Percentiles rank a stretch among this genome's conserved stretches.
These are phyloP conservation scores for Neocucurbitaria cava DNA, from an alignment of 2,329 filamentous ascomycete species.

Conservation along the genomic window DNA sequence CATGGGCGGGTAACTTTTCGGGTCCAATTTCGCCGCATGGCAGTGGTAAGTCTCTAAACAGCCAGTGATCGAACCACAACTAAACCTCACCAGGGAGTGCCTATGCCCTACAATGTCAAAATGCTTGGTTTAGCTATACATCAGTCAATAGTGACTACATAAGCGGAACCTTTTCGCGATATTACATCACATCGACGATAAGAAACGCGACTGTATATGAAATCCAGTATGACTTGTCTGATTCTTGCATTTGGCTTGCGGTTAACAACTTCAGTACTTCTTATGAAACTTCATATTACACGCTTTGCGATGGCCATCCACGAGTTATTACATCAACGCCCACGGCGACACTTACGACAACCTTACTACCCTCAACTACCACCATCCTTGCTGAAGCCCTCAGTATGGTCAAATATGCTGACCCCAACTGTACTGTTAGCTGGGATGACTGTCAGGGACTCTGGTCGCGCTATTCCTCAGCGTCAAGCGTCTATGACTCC, in stretches of 20 bases:
- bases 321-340: slow-evolving; percentile 22
- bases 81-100: slow-evolving; percentile 10
- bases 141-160: slow-evolving; percentile 14
- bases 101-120: slow-evolving; percentile 24
- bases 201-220: slow-evolving; percentile 17
- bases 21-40: slow-evolving; percentile 13
- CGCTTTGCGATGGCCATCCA: slow-evolving; percentile 25
- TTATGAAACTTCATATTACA: slow-evolving; percentile 17
- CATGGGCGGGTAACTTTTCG: slow-evolving; percentile 25
- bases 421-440: slow-evolving; percentile 20
- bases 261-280: slow-evolving; percentile 7
- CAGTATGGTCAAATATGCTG: background rate
- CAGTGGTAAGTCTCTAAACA: slow-evolving; percentile 7
- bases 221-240: slow-evolving; percentile 10
- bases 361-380: slow-evolving; percentile 12
- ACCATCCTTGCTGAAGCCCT: slow-evolving; percentile 13
- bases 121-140: slow-evolving; percentile 19
- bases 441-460: slow-evolving; percentile 20
- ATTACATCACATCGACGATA: slow-evolving; percentile 11
- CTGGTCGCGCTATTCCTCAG: slow-evolving; percentile 22
- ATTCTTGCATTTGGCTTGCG: background rate
- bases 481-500: slow-evolving; percentile 17
- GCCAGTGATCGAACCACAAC: background rate
- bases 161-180: slow-evolving; percentile 2
- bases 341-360: slow-evolving; percentile 17